A percentile compares a stretch with the other conserved stretches of the same genome.
phyloP scores from a whole-genome alignment of 495 filamentous ascomycete species.

The Neurospora terricola region DNA sequence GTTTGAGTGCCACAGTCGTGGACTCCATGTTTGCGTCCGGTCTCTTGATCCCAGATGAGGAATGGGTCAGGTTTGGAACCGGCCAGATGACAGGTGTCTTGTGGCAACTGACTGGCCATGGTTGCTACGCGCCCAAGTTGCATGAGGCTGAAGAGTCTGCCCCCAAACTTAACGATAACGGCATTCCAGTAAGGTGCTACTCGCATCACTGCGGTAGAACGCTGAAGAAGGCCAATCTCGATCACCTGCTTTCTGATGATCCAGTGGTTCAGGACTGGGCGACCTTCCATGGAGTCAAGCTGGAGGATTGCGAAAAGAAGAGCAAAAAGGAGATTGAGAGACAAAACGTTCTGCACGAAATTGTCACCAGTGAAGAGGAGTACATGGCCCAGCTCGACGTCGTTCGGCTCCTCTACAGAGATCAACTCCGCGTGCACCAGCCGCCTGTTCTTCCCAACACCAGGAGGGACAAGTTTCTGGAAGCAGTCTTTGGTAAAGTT shows the following conservation, averaged over 20 bases:
- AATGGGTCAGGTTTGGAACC: slow-evolving; percentile 89
- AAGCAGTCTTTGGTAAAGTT: slow-evolving; percentile 80
- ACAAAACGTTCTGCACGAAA: slow-evolving; percentile 93
- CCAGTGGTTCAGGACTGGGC: slow-evolving; percentile 72
- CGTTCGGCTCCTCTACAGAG: slow-evolving; percentile 74
- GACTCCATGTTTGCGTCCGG: slow-evolving; percentile 70
- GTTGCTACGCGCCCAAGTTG: slow-evolving; percentile 79
- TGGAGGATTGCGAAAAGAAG: slow-evolving; percentile 56
- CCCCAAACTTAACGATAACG: slow-evolving; percentile 26
- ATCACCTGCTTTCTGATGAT: slow-evolving; percentile 55
- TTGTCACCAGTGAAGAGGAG: slow-evolving; percentile 83
- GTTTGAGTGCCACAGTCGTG: slow-evolving; percentile 69
- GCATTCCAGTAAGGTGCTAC: slow-evolving; percentile 71
- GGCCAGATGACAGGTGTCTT: slow-evolving; percentile 75
- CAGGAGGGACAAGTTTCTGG: slow-evolving; percentile 64
- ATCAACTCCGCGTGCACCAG: slow-evolving; percentile 61
- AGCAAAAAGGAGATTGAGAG: slow-evolving; percentile 83
- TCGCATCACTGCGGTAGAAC: slow-evolving; percentile 90
- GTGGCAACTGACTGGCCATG: slow-evolving; percentile 85
- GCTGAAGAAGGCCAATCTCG: slow-evolving; percentile 83
- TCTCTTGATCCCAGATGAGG: slow-evolving; percentile 78
- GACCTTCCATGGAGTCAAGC: slow-evolving; percentile 79
- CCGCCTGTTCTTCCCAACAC: slow-evolving; percentile 73
- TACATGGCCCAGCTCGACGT: slow-evolving; percentile 85
- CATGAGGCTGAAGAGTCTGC: slow-evolving; percentile 55